Evolutionary conservation across 345 rosid species (phyloP), one percentile per base, ranked within the genome.

Genomic region (Limnanthes douglasii): DNA sequence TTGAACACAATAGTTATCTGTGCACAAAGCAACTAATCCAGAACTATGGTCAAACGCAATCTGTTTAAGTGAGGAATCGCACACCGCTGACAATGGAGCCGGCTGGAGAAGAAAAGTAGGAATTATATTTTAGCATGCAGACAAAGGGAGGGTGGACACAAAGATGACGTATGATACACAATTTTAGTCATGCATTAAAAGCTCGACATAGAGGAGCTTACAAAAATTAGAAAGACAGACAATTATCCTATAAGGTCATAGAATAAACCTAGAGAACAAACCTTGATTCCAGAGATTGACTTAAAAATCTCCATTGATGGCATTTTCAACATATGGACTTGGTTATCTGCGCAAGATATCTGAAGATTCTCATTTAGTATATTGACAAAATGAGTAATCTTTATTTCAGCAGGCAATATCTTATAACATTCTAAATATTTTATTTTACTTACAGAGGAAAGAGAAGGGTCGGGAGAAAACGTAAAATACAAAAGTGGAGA

Each of bases 331-430:
- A 90, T 51, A 73, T 77, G 94, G 62, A 84, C 70, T 62, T 73
- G 96, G 63, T 90, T 90, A 63, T 90, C 98, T 64, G 85, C 96
- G 72, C 94, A 90, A 54, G 77, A 77, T 29, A 90, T 65, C 98
- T 90, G 67, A 54, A 61, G 29, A 30, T 26, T 18, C 48, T 45
- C 22, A 28, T 39, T 69, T 28, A 72, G 65, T 37, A 26, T 21
- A 46, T 21, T 21, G 22, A 11, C 5, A 16, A 30, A 50, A 54
- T 17, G 19, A 17, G 6, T 6, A 12, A 0, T 34, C 23, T 22
- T 27, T 28, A 6, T 35, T 35, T 8, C 33, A 29, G 18, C 24
- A 39, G 7, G 35, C 8, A 27, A 27, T 28, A 43, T 28, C 19
- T 41, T 41, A 39, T 11, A 51, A 43, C 9, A 26, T 15, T 14